Base-by-base conservation (phyloP, 139 green algal genomes). In the Coccomyxa sp. region DNA sequence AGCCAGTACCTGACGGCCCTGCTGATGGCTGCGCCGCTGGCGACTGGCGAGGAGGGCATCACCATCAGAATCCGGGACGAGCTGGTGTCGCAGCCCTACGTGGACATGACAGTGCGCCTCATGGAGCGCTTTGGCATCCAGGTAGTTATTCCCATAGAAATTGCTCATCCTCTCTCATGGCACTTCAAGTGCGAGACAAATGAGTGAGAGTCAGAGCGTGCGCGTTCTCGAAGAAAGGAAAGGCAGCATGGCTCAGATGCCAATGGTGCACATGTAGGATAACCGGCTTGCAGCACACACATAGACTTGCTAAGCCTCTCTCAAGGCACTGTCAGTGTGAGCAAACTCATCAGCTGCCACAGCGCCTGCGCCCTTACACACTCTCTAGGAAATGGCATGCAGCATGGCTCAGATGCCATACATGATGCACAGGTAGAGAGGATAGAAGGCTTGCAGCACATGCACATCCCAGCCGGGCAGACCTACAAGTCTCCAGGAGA, bases 41-140 rank as follows among this genome's bases (percentile, higher is more conserved):
- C 91, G n/a, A 91, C 82, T 7, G 92, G 90, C 40, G 79, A 44
- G 35, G 85, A 88, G 41, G 92, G 87, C 72, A 84, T 88, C 31
- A 84, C 92, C 27, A 94, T 98, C 74, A 82, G 90, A 29, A 98
- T 99, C 80, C 89, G 77, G n/a, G 95, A 99, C 82, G 90, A 98
- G 86, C 90, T 99, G 14, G 88, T 99, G 7, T 93, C 82, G 29
- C 86, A 97, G 90, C 96, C 96, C 0, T 99, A 99, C 81, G 94
- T 99, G 41, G 93, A 98, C 82, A 99, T 99, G 96, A 99, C 96
- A 0, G 84, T 99, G 37, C 93, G 95, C 83, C 91, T 99, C 8
- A 99, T 99, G 96, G 88, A 98, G 89, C 85, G 91, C 16, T 98
- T 98, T 85, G 93, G 94, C 0, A 90, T 97, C 31, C 82, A 84